Evolutionary conservation across 1,284 basidiomycete genomes (phyloP).

Genomic region (Grifola frondosa): DNA sequence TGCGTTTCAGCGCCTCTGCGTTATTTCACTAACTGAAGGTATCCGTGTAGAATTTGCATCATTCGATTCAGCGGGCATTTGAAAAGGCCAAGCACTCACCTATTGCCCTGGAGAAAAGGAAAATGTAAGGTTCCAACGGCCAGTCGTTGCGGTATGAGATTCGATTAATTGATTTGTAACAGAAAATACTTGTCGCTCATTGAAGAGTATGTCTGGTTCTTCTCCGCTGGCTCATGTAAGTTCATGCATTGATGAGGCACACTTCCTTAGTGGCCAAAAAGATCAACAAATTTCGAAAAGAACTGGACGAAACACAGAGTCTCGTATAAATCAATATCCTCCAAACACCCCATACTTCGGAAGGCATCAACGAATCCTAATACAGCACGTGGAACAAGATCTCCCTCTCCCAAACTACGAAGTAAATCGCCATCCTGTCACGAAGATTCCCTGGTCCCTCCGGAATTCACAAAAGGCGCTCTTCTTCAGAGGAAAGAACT

Average conservation of each 20-base stretch:
- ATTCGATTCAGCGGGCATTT: slow-evolving; percentile 14
- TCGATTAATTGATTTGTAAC: too few species aligned
- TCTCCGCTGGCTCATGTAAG: slow-evolving; percentile 3
- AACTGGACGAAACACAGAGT: too few species aligned
- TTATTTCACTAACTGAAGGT: too few species aligned
- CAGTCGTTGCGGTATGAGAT: too few species aligned
- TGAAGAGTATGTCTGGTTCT: slow-evolving; percentile 20
- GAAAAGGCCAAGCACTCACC: slow-evolving; percentile 14
- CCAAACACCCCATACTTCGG: slow-evolving; percentile 9
- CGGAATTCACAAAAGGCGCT: too few species aligned
- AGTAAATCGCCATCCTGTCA: slow-evolving; percentile 11
- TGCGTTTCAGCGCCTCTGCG: slow-evolving; percentile 2
- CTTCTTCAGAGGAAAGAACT: too few species aligned
- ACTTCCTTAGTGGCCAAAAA: slow-evolving; percentile 18
- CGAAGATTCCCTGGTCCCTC: slow-evolving; percentile 14
- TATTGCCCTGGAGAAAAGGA: too few species aligned
- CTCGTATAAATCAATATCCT: slow-evolving; percentile 17
- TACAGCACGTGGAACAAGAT: slow-evolving; percentile 4
- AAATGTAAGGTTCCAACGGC: too few species aligned
- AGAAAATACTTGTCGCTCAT: slow-evolving; percentile 21
- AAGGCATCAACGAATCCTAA: slow-evolving; percentile 3
- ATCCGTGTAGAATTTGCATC: slow-evolving; percentile 19
- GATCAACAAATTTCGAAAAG: too few species aligned
- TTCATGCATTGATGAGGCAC: slow-evolving; percentile 14
- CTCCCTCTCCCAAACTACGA: slow-evolving; percentile 16